Percentiles rank a stretch among this genome's conserved stretches.
Evolutionary conservation across 2,329 filamentous ascomycete genomes (phyloP).

Genomic region (Verticillium longisporum): DNA sequence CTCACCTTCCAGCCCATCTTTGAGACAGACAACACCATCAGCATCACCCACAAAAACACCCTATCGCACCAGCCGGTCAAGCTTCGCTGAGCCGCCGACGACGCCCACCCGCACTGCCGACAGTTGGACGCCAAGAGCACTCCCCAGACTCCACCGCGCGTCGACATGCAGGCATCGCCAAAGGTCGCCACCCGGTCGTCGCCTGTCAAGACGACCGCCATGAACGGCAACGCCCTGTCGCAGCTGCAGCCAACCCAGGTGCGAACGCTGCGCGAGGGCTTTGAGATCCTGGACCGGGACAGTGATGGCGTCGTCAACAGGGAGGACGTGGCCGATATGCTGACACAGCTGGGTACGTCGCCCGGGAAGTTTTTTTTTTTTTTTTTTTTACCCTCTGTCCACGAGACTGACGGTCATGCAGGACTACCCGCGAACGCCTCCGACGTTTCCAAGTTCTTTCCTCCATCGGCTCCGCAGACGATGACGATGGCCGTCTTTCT

Average conservation of each 20-base stretch:
- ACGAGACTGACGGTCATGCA: constrained; percentile 21
- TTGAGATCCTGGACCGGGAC: constrained; percentile 86
- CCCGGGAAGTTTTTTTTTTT: background rate
- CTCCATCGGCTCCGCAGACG: constrained; percentile 60
- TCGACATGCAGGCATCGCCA: constrained; percentile 29
- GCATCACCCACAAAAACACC: constrained; percentile 49
- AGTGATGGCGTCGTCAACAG: constrained; percentile 77
- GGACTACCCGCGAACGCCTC: constrained; percentile 67
- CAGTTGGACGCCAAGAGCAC: constrained; percentile 29
- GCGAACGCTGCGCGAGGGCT: constrained; percentile 82
- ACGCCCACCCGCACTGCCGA: constrained; percentile 25
- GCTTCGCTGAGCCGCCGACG: constrained; percentile 33
- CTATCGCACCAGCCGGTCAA: constrained; percentile 15
- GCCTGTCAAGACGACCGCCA: constrained; percentile 24
- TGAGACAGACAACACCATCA: constrained; percentile 59
- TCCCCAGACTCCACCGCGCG: constrained; percentile 13
- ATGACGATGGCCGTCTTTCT: constrained; percentile 83
- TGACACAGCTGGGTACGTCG: constrained; percentile 67
- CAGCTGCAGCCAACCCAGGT: constrained; percentile 77
- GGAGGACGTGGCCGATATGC: constrained; percentile 81
- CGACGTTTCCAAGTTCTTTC: constrained; percentile 77
- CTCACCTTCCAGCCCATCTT: constrained; percentile 48
- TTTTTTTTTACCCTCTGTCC: no score
- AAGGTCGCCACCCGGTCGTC: constrained; percentile 23
- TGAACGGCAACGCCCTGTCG: constrained; percentile 51